Conservation (phyloP, 78 protist species). For the Dictyostelium citrinum region DNA sequence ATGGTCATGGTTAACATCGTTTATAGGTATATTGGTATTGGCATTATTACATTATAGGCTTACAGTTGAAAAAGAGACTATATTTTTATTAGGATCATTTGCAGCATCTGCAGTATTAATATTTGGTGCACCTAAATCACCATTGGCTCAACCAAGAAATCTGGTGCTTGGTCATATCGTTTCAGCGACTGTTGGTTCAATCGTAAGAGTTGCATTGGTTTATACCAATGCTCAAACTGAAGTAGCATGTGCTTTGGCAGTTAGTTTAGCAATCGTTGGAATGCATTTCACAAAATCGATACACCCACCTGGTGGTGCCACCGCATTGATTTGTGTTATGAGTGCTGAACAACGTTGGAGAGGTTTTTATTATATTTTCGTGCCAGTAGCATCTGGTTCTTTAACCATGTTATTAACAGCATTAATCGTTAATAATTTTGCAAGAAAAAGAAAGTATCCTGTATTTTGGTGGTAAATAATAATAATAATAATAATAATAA, state of each 20-base stretch:
- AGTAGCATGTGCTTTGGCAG: conserved; percentile 25
- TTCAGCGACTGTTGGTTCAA: conserved; percentile 56
- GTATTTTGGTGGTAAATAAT: conserved; percentile 19
- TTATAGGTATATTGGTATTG: conserved; percentile 25
- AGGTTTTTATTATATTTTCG: conserved; percentile 34
- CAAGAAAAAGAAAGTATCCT: conserved; percentile 61
- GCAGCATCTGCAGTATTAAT: conserved; percentile 83
- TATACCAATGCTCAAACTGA: neutral
- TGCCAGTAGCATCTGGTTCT: conserved; percentile 56
- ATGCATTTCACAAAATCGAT: conserved; percentile 67
- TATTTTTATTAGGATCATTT: conserved; percentile 70
- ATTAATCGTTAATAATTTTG: conserved; percentile 46
- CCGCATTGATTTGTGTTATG: conserved; percentile 62
- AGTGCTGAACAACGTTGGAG: conserved; percentile 9
- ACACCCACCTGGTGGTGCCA: conserved; percentile 88
- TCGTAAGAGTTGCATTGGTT: neutral
- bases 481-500: no score
- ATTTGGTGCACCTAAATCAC: conserved; percentile 68
- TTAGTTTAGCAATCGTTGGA: conserved; percentile 39
- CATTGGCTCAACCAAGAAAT: conserved; percentile 85
- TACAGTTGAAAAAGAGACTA: neutral
- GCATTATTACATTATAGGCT: conserved; percentile 47
- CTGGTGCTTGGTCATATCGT: conserved; percentile 67
- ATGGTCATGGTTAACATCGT: conserved; percentile 19
- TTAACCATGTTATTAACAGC: conserved; percentile 42